Evolutionary conservation across 257 asterid species (phyloP), one percentile per base, ranked within the genome.

Genomic region (Osmanthus fragrans): DNA sequence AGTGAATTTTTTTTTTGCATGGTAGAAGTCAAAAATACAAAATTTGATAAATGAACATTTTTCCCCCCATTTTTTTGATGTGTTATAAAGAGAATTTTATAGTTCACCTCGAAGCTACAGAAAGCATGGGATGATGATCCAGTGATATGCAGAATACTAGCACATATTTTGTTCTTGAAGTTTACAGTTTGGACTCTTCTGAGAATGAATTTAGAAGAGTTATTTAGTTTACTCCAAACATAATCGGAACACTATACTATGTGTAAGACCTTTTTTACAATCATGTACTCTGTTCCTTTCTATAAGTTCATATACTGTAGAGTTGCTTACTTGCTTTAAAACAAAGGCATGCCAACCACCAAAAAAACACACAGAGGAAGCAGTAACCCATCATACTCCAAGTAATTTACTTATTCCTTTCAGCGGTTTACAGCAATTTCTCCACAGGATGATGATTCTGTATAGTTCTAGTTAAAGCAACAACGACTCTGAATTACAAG

Each of bases 1-100:
- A 70, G 71, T 71, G 78, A 83, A 79, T 68, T 76, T 64, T 79
- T 8, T 39, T 40, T 40, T 40, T 73, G 81, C 63, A 72, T 54
- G 37, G n/a, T 45, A 42, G 32, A 69, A 67, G 40, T 73, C 77
- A 80, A 83, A 83, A 64, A 72, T 36, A 12, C 47, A 64, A 36
- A 40, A 40, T 19, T 23, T 72, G 49, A 34, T 37, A 25, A 36
- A 47, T 64, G 19, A 7, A 4, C 21, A 4, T 51, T 58, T 18
- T 51, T 25, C 1, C 16, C 16, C 72, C 21, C 1, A 4, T 5
- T 1, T 49, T 13, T 16, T 49, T 5, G 63, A 54, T 1, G 27
- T 18, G 5, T 16, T 4, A 5, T 5, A 54, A 5, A 54, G 7
- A n/a, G 9, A 54, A 19, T 54, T 58, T 58, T 8, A 21, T 23